Percentiles rank a stretch among this genome's conserved stretches.
Evolutionary conservation across 352 stramenopile genomes (phyloP).

Genomic region (Pythium grandisporangium): DNA sequence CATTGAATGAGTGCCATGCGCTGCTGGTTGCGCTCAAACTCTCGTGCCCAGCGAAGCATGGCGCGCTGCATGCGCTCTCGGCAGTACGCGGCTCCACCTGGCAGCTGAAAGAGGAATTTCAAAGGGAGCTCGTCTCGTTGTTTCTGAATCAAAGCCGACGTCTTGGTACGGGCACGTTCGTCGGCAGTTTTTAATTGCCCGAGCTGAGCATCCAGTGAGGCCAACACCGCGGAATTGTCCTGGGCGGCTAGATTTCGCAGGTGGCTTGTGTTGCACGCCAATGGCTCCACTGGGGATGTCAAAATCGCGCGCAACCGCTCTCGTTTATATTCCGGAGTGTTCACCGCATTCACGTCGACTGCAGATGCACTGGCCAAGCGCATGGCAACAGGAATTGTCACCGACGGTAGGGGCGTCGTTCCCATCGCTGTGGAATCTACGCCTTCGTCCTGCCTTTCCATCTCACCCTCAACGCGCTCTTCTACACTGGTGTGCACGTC

Average conservation of each 20-base stretch:
- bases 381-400: neutral
- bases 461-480: too few species aligned
- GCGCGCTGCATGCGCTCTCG: conserved; percentile 57
- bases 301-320: conserved; percentile 56
- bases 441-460: neutral
- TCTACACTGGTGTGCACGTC: too few species aligned
- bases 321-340: conserved; percentile 48
- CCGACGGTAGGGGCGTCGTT: neutral
- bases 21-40: conserved; percentile 73
- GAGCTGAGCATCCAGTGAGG: conserved; percentile 31
- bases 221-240: conserved; percentile 41
- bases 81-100: conserved; percentile 65
- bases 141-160: conserved; percentile 40
- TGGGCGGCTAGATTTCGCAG: conserved; percentile 28
- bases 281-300: conserved; percentile 44
- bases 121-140: conserved; percentile 56
- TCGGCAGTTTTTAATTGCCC: conserved; percentile 27
- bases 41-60: conserved; percentile 56
- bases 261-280: conserved; percentile 24
- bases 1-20: conserved; percentile 67
- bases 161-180: conserved; percentile 20
- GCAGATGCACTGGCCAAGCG: conserved; percentile 1
- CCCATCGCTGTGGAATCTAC: too few species aligned
- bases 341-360: conserved; percentile 12
- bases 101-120: conserved; percentile 75